Base-by-base conservation (phyloP, 768 basidiomycete genomes). In the Pluteus cervinus region DNA sequence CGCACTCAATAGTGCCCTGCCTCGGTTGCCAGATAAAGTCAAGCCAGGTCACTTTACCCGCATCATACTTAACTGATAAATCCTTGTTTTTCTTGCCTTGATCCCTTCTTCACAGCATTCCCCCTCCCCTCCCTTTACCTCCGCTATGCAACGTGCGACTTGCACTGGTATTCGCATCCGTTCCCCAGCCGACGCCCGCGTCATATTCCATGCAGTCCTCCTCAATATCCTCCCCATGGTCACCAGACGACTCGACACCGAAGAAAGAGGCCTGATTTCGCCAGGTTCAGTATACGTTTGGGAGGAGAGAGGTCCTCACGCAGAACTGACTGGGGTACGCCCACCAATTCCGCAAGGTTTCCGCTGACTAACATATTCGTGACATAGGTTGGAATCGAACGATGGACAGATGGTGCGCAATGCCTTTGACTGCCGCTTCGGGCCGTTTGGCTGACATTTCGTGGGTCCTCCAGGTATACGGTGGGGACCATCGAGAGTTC, bases 231-330 rank as follows among this genome's bases (percentile, higher is more conserved):
- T 86, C n/a, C 82, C 82, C 33, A 84, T 86, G 71, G 81, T 88
- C 50, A 75, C 80, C 30, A 72, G 82, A 39, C 75, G 86, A 36
- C 62, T 89, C 34, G 82, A 86, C 58, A 76, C 76, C 12, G 83
- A 84, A 43, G 86, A 89, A 56, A 67, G 86, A 37, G 69, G 80
- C 25, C 57, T 73, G 40, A 85, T 88, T 39, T 53, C 69, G n/a
- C 72, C 85, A 6, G 86, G 86, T 14, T 76, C 76, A 35, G 79
- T 87, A 5, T 89, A 84, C 49, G 86, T 89, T 11, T 89, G 86
- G 85, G 86, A 88, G 53, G 86, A 89, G 57, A 70, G 86, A 38
- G 79, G 79, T 1, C 75, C 81, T 26, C 75, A 80, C 40, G 68
- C 79, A 33, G 85, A 85, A 45, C 63, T 81, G 20, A 82, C 81